phyloP scores from a whole-genome alignment of 306 rosid species.

The Gastrolobium bilobum region DNA sequence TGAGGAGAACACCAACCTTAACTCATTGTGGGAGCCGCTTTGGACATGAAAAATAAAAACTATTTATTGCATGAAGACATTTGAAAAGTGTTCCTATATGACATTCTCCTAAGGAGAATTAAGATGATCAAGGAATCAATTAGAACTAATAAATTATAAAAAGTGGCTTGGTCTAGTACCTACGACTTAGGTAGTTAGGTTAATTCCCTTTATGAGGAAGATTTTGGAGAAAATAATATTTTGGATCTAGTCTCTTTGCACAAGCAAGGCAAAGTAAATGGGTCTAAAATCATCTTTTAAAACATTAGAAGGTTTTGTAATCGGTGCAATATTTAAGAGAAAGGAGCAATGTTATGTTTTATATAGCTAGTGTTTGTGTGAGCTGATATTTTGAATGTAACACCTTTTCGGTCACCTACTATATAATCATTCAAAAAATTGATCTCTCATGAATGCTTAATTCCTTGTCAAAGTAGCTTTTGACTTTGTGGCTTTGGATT shows the following conservation, averaged over 20 bases:
- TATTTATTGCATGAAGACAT: constrained; percentile 18
- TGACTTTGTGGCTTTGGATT: constrained; percentile 62
- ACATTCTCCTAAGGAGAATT: constrained; percentile 81
- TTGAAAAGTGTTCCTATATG: constrained; percentile 43
- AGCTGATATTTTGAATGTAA: constrained; percentile 42
- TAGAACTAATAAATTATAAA: constrained; percentile 35
- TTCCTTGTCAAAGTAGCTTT: constrained; percentile 63
- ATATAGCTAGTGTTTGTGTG: constrained; percentile 28
- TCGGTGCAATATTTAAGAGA: constrained; percentile 41
- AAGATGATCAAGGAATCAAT: constrained; percentile 44
- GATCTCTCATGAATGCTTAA: constrained; percentile 42
- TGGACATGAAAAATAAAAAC: constrained; percentile 67
- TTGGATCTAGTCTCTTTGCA: constrained; percentile 50
- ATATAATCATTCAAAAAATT: constrained; percentile 48
- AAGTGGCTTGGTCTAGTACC: constrained; percentile 25
- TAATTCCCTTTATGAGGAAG: constrained; percentile 34
- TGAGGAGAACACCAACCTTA: constrained; percentile 62
- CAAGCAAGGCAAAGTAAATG: constrained; percentile 47
- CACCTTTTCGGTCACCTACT: constrained; percentile 70
- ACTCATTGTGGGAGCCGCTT: constrained; percentile 76
- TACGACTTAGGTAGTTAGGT: constrained; percentile 29
- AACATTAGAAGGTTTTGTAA: constrained; percentile 36
- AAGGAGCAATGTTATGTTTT: constrained; percentile 1
- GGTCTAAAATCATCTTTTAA: constrained; percentile 19
- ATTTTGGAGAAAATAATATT: constrained; percentile 33